A percentile compares a stretch with the other conserved stretches of the same genome.
Evolutionary conservation across 2,329 filamentous ascomycete genomes (phyloP).

Genomic region (Aspergillus pseudonomiae): DNA sequence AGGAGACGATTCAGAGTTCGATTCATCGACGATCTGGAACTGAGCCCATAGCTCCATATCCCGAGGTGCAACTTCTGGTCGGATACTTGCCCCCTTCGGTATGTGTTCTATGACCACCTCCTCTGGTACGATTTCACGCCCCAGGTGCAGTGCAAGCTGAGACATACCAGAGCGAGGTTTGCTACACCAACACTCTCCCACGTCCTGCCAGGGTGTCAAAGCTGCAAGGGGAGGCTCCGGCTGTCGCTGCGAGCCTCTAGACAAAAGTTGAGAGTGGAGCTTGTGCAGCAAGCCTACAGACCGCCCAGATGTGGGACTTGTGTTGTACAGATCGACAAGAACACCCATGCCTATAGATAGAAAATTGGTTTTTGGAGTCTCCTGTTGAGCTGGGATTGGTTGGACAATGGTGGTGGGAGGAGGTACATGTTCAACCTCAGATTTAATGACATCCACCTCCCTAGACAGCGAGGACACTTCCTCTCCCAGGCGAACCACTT

Average conservation of each 20-base stretch:
- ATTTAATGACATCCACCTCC: slow-evolving; percentile 30
- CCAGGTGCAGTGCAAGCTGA: slow-evolving; percentile 45
- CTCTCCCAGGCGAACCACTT: slow-evolving; percentile 31
- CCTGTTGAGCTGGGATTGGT: slow-evolving; percentile 19
- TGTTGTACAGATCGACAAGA: slow-evolving; percentile 60
- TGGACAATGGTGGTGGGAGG: slow-evolving; percentile 24
- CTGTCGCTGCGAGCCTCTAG: slow-evolving; percentile 17
- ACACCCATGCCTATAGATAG: slow-evolving; percentile 70
- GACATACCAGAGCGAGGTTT: slow-evolving; percentile 47
- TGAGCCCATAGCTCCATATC: slow-evolving; percentile 72
- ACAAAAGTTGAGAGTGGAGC: slow-evolving; percentile 17
- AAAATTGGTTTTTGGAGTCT: slow-evolving; percentile 66
- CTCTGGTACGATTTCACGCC: slow-evolving; percentile 62
- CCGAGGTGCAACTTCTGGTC: slow-evolving; percentile 63
- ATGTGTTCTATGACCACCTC: slow-evolving; percentile 76
- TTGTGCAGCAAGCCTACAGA: slow-evolving; percentile 23
- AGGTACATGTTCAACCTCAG: slow-evolving; percentile 26
- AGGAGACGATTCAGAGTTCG: neutral
- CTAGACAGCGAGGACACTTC: slow-evolving; percentile 36
- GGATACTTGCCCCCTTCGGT: slow-evolving; percentile 61
- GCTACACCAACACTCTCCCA: slow-evolving; percentile 88
- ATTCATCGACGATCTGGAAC: slow-evolving; percentile 49
- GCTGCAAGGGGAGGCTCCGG: slow-evolving; percentile 56
- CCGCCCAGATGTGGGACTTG: slow-evolving; percentile 58
- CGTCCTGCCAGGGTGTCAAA: slow-evolving; percentile 71